These are phyloP conservation scores for Leccinum holopus DNA, from an alignment of 1,284 basidiomycete genomes.

Conservation along the genomic window DNA sequence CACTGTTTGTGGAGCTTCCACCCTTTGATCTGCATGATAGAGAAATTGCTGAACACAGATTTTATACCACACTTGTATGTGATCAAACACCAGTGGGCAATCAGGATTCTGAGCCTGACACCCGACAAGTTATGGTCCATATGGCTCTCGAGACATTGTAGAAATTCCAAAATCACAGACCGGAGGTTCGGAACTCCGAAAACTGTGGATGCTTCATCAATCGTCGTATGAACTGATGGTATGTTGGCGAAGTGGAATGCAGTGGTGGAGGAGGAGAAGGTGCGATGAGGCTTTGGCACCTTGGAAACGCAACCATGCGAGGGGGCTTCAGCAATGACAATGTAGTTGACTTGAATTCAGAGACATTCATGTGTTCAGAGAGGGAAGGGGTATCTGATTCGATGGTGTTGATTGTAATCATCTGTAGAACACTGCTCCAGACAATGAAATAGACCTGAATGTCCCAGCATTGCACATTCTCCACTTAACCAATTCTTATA, in stretches of 20 bases:
- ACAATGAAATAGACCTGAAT: background rate
- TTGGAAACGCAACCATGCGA: background rate
- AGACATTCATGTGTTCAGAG: background rate
- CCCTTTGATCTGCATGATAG: background rate
- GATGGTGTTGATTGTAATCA: background rate
- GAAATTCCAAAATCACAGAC: background rate
- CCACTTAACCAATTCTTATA: conserved; percentile 16
- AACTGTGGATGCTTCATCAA: background rate
- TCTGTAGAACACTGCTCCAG: background rate
- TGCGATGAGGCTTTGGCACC: background rate
- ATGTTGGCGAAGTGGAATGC: conserved; percentile 5
- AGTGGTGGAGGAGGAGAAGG: background rate
- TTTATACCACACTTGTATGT: conserved; percentile 9
- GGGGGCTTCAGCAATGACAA: background rate
- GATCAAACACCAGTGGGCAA: background rate
- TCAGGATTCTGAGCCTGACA: background rate
- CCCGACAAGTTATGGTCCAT: background rate
- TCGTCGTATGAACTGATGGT: background rate
- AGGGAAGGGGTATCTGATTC: background rate
- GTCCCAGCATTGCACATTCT: background rate
- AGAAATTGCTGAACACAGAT: background rate
- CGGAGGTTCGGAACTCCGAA: conserved; percentile 5
- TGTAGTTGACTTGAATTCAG: conserved; percentile 1
- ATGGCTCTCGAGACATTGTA: background rate
- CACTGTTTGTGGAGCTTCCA: background rate